Conservation (phyloP, 176 grass and related monocot species). For the Thinopyrum elongatum region DNA sequence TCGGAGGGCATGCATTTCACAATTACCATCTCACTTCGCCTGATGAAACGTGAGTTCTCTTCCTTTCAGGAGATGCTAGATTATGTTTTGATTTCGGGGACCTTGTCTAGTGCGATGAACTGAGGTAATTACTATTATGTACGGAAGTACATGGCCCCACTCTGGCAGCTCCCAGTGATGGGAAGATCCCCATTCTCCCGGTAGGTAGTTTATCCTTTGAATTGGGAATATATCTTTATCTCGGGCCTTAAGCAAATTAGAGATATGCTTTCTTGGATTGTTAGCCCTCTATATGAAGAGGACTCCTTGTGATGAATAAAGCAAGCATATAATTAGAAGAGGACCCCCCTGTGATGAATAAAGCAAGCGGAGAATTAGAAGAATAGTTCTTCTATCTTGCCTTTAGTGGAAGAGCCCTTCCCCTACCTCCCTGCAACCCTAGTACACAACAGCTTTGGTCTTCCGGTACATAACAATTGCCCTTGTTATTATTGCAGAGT, state of each 20-base stretch:
- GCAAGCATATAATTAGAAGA: too few species aligned
- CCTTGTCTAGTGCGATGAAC: background rate
- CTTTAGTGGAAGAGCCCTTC: background rate
- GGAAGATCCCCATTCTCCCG: background rate
- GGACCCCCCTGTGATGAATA: too few species aligned
- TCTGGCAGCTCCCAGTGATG: background rate
- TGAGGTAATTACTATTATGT: background rate
- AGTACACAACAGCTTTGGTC: background rate
- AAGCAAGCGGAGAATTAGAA: background rate
- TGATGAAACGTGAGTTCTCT: constrained; percentile 67
- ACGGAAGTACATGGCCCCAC: background rate
- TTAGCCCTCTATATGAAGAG: background rate
- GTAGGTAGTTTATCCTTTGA: background rate
- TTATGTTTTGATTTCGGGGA: constrained; percentile 12
- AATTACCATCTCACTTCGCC: constrained; percentile 94
- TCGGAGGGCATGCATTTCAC: constrained; percentile 87
- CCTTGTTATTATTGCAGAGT: constrained; percentile 44
- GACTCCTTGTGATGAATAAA: background rate
- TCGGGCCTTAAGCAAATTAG: background rate
- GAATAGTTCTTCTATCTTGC: background rate
- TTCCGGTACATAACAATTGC: background rate
- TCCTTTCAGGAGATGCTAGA: background rate
- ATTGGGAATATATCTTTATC: background rate
- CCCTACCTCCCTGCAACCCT: background rate
- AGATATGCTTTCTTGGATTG: background rate